Evolutionary conservation across 495 filamentous ascomycete species (phyloP).

Genomic region (Neurospora terricola): DNA sequence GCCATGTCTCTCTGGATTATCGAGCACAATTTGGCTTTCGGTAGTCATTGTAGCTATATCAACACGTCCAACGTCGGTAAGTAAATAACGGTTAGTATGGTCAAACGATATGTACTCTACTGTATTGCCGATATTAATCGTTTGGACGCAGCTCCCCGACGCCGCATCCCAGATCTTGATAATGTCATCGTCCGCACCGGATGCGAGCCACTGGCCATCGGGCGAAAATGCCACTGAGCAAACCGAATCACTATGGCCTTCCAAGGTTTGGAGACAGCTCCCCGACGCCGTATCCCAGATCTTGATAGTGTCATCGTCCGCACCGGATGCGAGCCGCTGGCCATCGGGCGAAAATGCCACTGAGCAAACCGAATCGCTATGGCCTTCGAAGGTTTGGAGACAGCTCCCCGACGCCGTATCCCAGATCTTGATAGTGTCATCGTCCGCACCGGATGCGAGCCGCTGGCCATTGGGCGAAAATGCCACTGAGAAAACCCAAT

Average conservation of each 20-base stretch:
- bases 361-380: background rate
- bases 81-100: background rate
- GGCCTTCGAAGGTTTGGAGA: too few species aligned
- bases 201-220: slow-evolving; percentile 57
- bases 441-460: too few species aligned
- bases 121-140: background rate
- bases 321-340: slow-evolving; percentile 73
- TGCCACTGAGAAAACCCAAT: too few species aligned
- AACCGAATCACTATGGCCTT: slow-evolving; percentile 50
- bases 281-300: slow-evolving; percentile 86
- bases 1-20: too few species aligned
- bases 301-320: slow-evolving; percentile 80
- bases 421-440: too few species aligned
- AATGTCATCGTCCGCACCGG: slow-evolving; percentile 75
- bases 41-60: background rate
- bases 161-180: slow-evolving; percentile 9
- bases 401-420: too few species aligned
- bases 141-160: background rate
- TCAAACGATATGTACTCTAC: background rate
- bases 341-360: slow-evolving; percentile 7
- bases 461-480: too few species aligned
- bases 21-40: too few species aligned
- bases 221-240: slow-evolving; percentile 6
- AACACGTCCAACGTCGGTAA: background rate
- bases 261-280: too few species aligned